Conservation (phyloP, 2,329 filamentous ascomycete species). For the Colletotrichum eremochloae region DNA sequence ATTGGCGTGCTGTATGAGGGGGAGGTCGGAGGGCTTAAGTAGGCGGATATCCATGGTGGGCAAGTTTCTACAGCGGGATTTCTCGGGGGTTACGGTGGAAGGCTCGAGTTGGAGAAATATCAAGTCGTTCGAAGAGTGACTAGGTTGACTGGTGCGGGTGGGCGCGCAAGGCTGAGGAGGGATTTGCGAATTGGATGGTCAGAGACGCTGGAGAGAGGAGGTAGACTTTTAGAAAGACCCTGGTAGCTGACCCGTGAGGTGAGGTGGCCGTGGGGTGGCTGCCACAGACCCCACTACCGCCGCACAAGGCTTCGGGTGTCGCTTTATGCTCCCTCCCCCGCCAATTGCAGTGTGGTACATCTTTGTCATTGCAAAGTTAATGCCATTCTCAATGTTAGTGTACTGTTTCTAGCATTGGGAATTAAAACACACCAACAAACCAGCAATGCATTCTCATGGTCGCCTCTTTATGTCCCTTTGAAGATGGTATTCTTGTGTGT, state of each 20-base stretch:
- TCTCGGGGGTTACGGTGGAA: not conserved
- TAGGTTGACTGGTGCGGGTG: slow-evolving; percentile 7
- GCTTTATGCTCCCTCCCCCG: slow-evolving; percentile 35
- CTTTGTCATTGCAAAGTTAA: not conserved
- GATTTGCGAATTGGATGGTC: slow-evolving; percentile 19
- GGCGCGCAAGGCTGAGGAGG: slow-evolving; percentile 33
- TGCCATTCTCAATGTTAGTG: not conserved
- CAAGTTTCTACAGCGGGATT: not conserved
- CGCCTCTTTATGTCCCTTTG: not conserved
- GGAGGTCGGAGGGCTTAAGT: slow-evolving; percentile 85
- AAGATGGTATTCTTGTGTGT: not conserved
- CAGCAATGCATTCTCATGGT: not conserved
- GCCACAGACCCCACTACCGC: slow-evolving; percentile 31
- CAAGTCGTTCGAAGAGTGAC: not conserved
- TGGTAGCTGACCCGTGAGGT: slow-evolving; percentile 21
- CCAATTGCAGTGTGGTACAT: slow-evolving; percentile 19
- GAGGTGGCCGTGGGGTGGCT: slow-evolving; percentile 14
- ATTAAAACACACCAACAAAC: not conserved
- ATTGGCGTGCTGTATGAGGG: slow-evolving; percentile 96
- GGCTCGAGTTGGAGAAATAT: not conserved
- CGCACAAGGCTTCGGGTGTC: slow-evolving; percentile 36
- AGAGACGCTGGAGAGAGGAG: slow-evolving; percentile 17
- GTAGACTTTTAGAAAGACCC: slow-evolving; percentile 40
- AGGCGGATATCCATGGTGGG: slow-evolving; percentile 88
- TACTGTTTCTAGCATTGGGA: not conserved